phyloP scores from a whole-genome alignment of 139 green algal genomes.

The Chloropicon primus region DNA sequence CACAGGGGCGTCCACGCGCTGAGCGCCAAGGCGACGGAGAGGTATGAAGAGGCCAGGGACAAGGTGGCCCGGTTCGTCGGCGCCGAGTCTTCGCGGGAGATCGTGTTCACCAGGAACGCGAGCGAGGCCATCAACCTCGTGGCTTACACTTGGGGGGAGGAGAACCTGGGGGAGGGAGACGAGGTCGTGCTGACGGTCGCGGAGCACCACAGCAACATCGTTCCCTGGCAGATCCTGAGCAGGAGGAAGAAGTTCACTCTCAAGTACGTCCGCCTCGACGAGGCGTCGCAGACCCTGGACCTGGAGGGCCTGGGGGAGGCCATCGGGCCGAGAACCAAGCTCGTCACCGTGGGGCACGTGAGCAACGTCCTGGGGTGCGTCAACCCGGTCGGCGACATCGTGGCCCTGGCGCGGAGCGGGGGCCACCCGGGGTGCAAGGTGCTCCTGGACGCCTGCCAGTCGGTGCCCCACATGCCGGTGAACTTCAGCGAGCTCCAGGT shows the following conservation, averaged over 20 bases:
- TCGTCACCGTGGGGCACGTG: conserved; percentile 82
- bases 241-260: conserved; percentile 65
- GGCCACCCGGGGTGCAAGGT: conserved; percentile 43
- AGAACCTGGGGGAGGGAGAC: conserved; percentile 72
- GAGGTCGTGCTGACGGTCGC: conserved; percentile 69
- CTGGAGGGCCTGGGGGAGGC: conserved; percentile 39
- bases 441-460: conserved; percentile 93
- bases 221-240: conserved; percentile 93
- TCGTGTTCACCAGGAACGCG: conserved; percentile 92
- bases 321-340: conserved; percentile 43
- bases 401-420: neutral
- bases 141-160: conserved; percentile 77
- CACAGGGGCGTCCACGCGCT: conserved; percentile 79
- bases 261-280: conserved; percentile 20
- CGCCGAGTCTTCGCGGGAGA: conserved; percentile 48
- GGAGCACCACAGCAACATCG: conserved; percentile 91
- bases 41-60: conserved; percentile 70
- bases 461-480: conserved; percentile 85
- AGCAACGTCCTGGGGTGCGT: conserved; percentile 83
- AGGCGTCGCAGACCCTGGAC: conserved; percentile 21
- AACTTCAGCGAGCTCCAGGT: conserved; percentile 74
- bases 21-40: conserved; percentile 57
- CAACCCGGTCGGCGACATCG: conserved; percentile 12
- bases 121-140: conserved; percentile 96
- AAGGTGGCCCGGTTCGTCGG: conserved; percentile 77